Base-by-base conservation (phyloP, 1,284 basidiomycete genomes). In the Tilletiaria anomala region DNA sequence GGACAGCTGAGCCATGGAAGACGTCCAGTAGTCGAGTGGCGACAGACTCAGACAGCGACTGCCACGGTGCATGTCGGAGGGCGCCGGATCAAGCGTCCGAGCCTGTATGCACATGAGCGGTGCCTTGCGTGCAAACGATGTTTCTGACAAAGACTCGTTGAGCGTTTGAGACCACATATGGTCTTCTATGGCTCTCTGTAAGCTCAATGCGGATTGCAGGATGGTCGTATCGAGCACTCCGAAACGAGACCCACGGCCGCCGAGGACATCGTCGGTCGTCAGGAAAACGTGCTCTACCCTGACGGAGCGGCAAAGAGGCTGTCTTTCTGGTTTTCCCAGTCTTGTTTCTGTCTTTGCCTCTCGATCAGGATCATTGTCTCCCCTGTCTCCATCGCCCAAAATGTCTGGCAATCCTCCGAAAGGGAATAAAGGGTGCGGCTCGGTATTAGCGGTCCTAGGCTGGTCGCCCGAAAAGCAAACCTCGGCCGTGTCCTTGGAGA, bases 251-350 rank as follows among this genome's bases (percentile, higher is more conserved):
- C 57, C 61, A 10, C 42, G 39, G 16, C 60, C 61, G 4, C 45
- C 44, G 38, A 59, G 54, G 24, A 61, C 50, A 20, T 58, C 54
- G 38, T 65, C 58, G 22, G 62, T 56, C 11, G 62, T 64, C 32
- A 65, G 38, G 23, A 65, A 53, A 42, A 63, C 54, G 41, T 65
- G 62, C 19, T 58, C 61, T 31, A 65, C 53, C 8, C 51, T 50
- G 4, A 56, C 41, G n/a, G n/a, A n/a, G n/a, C n/a, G n/a, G n/a
- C n/a, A n/a, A n/a, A n/a, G n/a, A n/a, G n/a, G n/a, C n/a, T n/a
- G n/a, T n/a, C n/a, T n/a, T n/a, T n/a, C n/a, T n/a, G n/a, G n/a
- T n/a, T n/a, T n/a, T n/a, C n/a, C n/a, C n/a, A n/a, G n/a, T n/a
- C n/a, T n/a, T n/a, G n/a, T n/a, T n/a, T n/a, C n/a, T n/a, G n/a